phyloP scores from a whole-genome alignment of 148 eudicot genomes.

The Beta vulgaris region DNA sequence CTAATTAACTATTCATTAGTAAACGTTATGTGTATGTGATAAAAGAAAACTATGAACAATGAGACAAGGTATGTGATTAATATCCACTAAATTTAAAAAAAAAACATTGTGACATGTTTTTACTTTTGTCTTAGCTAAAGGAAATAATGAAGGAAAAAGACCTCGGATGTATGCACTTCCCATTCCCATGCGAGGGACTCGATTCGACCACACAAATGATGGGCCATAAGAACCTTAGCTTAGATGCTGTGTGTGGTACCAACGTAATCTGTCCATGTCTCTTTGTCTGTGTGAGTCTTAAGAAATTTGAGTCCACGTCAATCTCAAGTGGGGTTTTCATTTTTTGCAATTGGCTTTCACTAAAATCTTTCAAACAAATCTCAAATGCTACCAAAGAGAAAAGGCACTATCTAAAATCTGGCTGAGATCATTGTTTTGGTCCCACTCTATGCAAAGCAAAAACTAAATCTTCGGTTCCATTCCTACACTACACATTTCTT shows the following conservation, averaged over 20 bases:
- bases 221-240: neutral
- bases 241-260: conserved; percentile 1
- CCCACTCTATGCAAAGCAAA: neutral
- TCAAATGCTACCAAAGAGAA: neutral
- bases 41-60: too few species aligned
- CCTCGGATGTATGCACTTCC: neutral
- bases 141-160: too few species aligned
- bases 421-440: neutral
- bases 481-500: neutral
- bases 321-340: neutral
- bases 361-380: neutral
- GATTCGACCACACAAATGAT: conserved; percentile 1
- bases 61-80: too few species aligned
- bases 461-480: conserved; percentile 2
- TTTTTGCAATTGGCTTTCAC: neutral
- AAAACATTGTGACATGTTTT: too few species aligned
- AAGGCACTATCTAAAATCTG: neutral
- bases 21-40: too few species aligned
- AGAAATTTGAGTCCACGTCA: conserved; percentile 16
- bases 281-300: neutral
- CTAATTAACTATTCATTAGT: too few species aligned
- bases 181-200: neutral
- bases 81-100: too few species aligned
- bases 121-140: too few species aligned
- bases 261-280: neutral